Conservation (phyloP, 345 rosid species). For the Ailanthus altissimus region DNA sequence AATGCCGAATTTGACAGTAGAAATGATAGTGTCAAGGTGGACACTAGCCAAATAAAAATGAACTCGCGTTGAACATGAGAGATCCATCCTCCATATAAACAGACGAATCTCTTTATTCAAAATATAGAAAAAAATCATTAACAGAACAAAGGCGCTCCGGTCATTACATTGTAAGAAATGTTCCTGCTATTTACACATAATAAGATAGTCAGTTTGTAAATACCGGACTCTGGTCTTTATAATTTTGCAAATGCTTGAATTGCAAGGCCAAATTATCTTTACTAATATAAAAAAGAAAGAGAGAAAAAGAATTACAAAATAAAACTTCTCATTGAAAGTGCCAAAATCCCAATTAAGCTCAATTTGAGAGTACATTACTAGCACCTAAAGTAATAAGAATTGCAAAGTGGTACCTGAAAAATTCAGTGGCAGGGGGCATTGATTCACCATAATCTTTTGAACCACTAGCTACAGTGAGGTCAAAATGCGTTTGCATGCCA, state of each 20-base stretch:
- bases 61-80: not conserved
- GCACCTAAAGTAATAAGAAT: not conserved
- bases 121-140: no score
- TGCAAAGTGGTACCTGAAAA: slow-evolving; percentile 45
- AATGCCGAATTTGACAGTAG: not conserved
- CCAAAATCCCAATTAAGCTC: not conserved
- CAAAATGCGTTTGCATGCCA: slow-evolving; percentile 67
- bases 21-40: not conserved
- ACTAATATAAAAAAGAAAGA: not conserved
- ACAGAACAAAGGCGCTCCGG: not conserved
- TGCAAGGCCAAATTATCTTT: not conserved
- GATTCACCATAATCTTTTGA: slow-evolving; percentile 48
- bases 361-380: not conserved
- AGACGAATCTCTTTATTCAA: not conserved
- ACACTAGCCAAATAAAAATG: not conserved
- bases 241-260: not conserved
- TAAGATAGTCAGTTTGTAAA: not conserved
- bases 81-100: not conserved
- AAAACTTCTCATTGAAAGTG: not conserved
- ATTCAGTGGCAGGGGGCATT: slow-evolving; percentile 57
- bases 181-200: not conserved
- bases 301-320: not conserved
- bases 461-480: slow-evolving; percentile 60
- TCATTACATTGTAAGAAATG: not conserved
- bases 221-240: not conserved